These are phyloP conservation scores for Cryoendolithus antarcticus DNA, from an alignment of 2,329 filamentous ascomycete genomes.

Conservation along the genomic window DNA sequence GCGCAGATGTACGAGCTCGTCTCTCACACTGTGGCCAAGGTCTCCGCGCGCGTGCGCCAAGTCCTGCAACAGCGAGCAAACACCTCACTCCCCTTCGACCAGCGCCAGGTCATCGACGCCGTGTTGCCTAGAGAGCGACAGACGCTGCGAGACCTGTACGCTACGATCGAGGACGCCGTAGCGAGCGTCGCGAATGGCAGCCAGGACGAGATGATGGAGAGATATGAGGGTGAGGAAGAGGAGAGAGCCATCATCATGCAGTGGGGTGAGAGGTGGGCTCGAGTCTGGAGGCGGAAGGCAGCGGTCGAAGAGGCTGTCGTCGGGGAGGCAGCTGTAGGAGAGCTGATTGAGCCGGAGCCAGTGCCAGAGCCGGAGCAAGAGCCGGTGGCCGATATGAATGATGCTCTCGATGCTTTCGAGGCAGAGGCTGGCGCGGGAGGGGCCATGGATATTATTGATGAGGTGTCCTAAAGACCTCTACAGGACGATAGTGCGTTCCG, in stretches of 20 bases:
- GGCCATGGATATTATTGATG: conserved; percentile 20
- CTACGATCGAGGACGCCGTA: conserved; percentile 66
- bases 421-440: conserved; percentile 10
- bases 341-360: conserved; percentile 26
- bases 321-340: conserved; percentile 41
- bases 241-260: conserved; percentile 55
- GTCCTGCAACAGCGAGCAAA: conserved; percentile 53
- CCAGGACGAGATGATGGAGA: conserved; percentile 65
- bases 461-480: conserved; percentile 5
- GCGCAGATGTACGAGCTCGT: conserved; percentile 83
- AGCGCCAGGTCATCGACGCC: conserved; percentile 50
- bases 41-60: conserved; percentile 74
- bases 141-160: conserved; percentile 69
- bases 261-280: conserved; percentile 79
- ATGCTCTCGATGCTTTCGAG: neutral
- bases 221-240: conserved; percentile 43
- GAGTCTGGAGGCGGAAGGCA: conserved; percentile 68
- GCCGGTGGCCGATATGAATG: neutral
- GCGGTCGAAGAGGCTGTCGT: conserved; percentile 73
- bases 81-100: conserved; percentile 43
- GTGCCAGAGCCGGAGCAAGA: conserved; percentile 4
- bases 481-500: too few relatives aligned
- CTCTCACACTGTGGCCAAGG: conserved; percentile 76
- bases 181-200: conserved; percentile 58
- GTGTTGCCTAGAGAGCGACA: conserved; percentile 56